These are phyloP conservation scores for Blastobotrys robertii DNA, from an alignment of 805 yeast genomes.

Conservation along the genomic window DNA sequence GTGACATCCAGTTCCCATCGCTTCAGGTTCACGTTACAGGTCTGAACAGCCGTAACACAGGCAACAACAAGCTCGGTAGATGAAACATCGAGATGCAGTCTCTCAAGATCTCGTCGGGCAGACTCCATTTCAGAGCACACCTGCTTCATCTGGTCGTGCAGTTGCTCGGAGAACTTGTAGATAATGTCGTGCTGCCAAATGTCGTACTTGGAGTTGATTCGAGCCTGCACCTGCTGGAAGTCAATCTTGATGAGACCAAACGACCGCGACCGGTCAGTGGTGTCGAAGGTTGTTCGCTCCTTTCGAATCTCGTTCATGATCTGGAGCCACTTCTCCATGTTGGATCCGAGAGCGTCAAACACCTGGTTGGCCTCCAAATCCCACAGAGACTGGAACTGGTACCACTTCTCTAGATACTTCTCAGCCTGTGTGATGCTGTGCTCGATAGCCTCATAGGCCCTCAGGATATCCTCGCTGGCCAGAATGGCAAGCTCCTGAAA, in stretches of 20 bases:
- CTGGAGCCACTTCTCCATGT: constrained; percentile 40
- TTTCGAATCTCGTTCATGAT: constrained; percentile 35
- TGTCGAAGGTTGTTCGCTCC: constrained; percentile 41
- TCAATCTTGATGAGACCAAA: constrained; percentile 39
- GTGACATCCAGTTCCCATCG: constrained; percentile 19
- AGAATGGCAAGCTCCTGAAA: constrained; percentile 9
- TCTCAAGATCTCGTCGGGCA: constrained; percentile 32
- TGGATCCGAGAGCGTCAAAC: constrained; percentile 25
- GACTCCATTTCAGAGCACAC: constrained; percentile 27
- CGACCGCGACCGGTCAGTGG: constrained; percentile 30
- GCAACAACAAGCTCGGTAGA: constrained; percentile 31
- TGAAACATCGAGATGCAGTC: constrained; percentile 26
- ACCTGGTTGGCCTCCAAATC: constrained; percentile 39
- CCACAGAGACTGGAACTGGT: constrained; percentile 48
- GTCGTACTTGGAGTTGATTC: constrained; percentile 46
- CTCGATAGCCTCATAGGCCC: constrained; percentile 28
- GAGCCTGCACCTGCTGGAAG: constrained; percentile 43
- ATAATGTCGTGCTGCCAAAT: constrained; percentile 44
- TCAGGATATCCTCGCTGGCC: constrained; percentile 13
- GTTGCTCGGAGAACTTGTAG: constrained; percentile 31
- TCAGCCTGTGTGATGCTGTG: constrained; percentile 23
- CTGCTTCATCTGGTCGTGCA: constrained; percentile 26
- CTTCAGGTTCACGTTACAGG: constrained; percentile 18
- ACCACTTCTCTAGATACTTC: constrained; percentile 43
- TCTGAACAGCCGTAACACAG: constrained; percentile 33